A percentile compares a stretch with the other conserved stretches of the same genome.
phyloP scores from a whole-genome alignment of 495 filamentous ascomycete genomes.

The Xylaria bambusicola region DNA sequence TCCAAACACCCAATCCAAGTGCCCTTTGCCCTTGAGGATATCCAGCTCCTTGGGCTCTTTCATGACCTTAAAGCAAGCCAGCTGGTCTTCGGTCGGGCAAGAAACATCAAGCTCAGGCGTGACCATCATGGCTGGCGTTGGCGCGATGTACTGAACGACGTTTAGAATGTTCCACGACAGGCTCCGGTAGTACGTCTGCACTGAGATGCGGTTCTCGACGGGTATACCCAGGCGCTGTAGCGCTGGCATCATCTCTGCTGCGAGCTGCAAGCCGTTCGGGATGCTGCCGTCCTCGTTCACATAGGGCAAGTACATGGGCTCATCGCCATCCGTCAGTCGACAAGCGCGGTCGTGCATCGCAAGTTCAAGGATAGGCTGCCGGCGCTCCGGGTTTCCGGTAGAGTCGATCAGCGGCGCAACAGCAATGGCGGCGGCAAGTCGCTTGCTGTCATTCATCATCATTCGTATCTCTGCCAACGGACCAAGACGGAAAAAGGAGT shows the following conservation, averaged over 20 bases:
- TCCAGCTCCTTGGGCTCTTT: not conserved
- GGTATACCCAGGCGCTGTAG: not conserved
- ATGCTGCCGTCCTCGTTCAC: not conserved
- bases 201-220: not conserved
- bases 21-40: not conserved
- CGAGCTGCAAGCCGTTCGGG: not conserved
- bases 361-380: not conserved
- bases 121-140: not conserved
- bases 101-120: not conserved
- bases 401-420: not conserved
- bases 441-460: no score
- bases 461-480: no score
- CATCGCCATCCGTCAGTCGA: not conserved
- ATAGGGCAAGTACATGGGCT: not conserved
- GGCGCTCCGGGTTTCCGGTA: not conserved
- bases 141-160: not conserved
- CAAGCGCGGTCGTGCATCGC: not conserved
- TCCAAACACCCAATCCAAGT: slow-evolving; percentile 2
- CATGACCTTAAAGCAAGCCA: not conserved
- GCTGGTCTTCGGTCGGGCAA: not conserved
- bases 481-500: no score
- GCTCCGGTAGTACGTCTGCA: not conserved
- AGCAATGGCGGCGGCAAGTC: not conserved
- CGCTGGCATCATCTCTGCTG: not conserved
- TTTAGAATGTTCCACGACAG: slow-evolving; percentile 1